phyloP scores from a whole-genome alignment of 1,139 yeast genomes.

The Diutina siamensis region DNA sequence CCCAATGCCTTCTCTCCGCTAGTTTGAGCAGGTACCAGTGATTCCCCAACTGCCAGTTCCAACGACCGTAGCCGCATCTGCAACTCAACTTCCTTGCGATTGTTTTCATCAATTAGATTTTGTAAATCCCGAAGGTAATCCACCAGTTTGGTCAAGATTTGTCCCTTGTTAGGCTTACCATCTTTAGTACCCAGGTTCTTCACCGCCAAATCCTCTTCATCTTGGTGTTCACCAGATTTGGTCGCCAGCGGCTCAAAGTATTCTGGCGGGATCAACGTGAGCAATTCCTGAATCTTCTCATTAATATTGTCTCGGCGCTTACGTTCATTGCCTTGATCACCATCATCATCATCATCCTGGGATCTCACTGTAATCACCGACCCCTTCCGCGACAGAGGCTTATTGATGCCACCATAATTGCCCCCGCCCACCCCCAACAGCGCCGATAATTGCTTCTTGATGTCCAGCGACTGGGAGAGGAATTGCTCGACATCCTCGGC shows the following conservation, averaged over 20 bases:
- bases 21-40: constrained; percentile 45
- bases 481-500: constrained; percentile 16
- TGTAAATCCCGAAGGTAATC: constrained; percentile 73
- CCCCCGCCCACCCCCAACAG: constrained; percentile 24
- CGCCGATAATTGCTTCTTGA: constrained; percentile 31
- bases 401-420: constrained; percentile 19
- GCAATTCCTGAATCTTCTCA: constrained; percentile 76
- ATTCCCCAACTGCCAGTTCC: constrained; percentile 15
- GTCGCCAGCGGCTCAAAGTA: constrained; percentile 23
- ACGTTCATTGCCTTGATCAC: constrained; percentile 39
- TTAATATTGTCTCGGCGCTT: constrained; percentile 82
- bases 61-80: constrained; percentile 48
- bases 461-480: constrained; percentile 23
- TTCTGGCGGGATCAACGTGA: constrained; percentile 54
- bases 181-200: constrained; percentile 64
- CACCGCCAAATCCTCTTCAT: constrained; percentile 12
- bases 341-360: constrained; percentile 21
- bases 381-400: constrained; percentile 31
- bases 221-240: constrained; percentile 5
- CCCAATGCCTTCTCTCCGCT: constrained; percentile 75
- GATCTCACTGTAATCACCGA: constrained; percentile 22
- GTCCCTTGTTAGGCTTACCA: constrained; percentile 91
- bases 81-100: constrained; percentile 68
- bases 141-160: constrained; percentile 71
- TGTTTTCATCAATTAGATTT: constrained; percentile 63